Evolutionary conservation across 1,284 basidiomycete genomes (phyloP).

Genomic region (Trichosporon sp.): DNA sequence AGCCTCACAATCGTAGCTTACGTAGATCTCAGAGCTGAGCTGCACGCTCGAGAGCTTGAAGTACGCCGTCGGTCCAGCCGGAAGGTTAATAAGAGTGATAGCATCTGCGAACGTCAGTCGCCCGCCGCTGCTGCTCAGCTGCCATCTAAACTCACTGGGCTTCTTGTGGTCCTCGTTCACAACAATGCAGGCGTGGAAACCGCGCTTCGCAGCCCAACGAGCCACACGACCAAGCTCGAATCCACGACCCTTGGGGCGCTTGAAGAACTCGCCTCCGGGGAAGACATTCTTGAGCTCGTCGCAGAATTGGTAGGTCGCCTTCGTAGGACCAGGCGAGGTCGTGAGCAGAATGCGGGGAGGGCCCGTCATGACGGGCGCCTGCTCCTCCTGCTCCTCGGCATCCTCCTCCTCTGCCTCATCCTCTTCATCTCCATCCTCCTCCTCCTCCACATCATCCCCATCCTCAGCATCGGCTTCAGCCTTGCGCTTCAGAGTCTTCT

Average conservation of each 20-base stretch:
- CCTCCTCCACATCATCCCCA: conserved; percentile 33
- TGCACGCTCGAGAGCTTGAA: conserved; percentile 92
- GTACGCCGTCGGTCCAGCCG: conserved; percentile 90
- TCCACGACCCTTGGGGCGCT: conserved; percentile 85
- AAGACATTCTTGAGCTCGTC: conserved; percentile 89
- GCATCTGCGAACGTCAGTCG: conserved; percentile 65
- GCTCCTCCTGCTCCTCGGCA: conserved; percentile 27
- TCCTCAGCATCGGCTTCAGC: conserved; percentile 66
- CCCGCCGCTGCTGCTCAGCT: neutral
- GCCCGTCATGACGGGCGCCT: conserved; percentile 57
- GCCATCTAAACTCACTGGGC: conserved; percentile 68
- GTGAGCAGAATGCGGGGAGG: conserved; percentile 88
- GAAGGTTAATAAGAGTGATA: conserved; percentile 87
- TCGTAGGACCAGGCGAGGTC: conserved; percentile 83
- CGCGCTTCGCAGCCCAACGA: conserved; percentile 84
- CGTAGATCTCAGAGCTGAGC: conserved; percentile 81
- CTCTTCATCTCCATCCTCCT: conserved; percentile 33
- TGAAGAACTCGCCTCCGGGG: conserved; percentile 91
- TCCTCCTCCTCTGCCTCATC: conserved; percentile 38
- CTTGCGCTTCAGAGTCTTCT: conserved; percentile 18
- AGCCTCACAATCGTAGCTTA: conserved; percentile 55
- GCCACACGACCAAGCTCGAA: conserved; percentile 93
- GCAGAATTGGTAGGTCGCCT: conserved; percentile 81
- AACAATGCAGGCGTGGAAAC: conserved; percentile 82
- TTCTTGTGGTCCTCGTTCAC: conserved; percentile 93